A percentile compares a stretch with the other conserved stretches of the same genome.
These are phyloP conservation scores for Microbotryum silenes-acaulis DNA, from an alignment of 1,284 basidiomycete species.

Conservation along the genomic window DNA sequence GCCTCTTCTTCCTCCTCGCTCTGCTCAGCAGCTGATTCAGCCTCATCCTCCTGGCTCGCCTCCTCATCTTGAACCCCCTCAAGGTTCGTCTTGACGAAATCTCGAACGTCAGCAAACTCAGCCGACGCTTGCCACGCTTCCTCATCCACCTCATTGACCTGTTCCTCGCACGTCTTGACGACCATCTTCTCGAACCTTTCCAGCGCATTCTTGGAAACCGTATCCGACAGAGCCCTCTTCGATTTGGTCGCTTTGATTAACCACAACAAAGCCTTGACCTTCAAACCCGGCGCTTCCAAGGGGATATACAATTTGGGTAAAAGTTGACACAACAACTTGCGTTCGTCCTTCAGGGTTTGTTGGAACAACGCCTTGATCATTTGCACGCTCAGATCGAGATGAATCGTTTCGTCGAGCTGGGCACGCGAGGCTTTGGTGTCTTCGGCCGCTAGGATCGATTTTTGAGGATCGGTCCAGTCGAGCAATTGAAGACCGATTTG, in stretches of 20 bases:
- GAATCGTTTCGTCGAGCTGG: slow-evolving; percentile 48
- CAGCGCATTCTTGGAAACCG: slow-evolving; percentile 63
- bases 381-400: slow-evolving; percentile 69
- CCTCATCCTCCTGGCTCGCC: not conserved
- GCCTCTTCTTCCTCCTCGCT: not conserved
- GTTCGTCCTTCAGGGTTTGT: slow-evolving; percentile 58
- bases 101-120: slow-evolving; percentile 4
- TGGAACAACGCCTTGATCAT: slow-evolving; percentile 54
- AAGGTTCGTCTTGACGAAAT: slow-evolving; percentile 3
- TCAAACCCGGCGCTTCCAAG: slow-evolving; percentile 52
- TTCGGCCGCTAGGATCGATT: slow-evolving; percentile 37
- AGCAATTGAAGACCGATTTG: slow-evolving; percentile 78
- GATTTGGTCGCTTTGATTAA: slow-evolving; percentile 39
- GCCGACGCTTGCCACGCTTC: slow-evolving; percentile 15
- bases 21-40: not conserved
- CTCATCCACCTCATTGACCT: slow-evolving; percentile 14
- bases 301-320: slow-evolving; percentile 71
- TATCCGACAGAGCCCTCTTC: slow-evolving; percentile 66
- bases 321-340: slow-evolving; percentile 71
- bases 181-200: slow-evolving; percentile 22
- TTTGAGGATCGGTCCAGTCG: slow-evolving; percentile 89
- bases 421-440: not conserved
- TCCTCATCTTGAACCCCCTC: slow-evolving; percentile 1
- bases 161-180: slow-evolving; percentile 16
- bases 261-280: slow-evolving; percentile 24